These are phyloP conservation scores for Babjeviella inositovora DNA, from an alignment of 805 yeast species.

Conservation along the genomic window DNA sequence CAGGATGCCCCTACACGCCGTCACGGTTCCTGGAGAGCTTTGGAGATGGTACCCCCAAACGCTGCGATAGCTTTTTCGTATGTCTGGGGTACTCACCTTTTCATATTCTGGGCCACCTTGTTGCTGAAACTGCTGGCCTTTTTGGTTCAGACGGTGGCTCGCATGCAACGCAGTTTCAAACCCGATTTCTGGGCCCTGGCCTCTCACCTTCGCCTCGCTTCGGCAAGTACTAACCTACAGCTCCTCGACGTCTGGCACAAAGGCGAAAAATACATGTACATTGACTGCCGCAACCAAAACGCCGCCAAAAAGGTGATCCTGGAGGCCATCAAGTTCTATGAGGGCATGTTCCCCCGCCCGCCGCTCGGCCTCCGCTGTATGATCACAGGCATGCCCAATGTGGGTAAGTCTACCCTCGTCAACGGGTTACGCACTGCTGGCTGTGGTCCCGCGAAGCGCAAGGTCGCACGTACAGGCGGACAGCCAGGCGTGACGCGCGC, in stretches of 20 bases:
- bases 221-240: too few species aligned
- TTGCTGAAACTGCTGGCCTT: too few species aligned
- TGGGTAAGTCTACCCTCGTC: constrained; percentile 85
- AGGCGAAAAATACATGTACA: constrained; percentile 26
- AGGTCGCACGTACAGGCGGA: constrained; percentile 76
- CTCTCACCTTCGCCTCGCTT: too few species aligned
- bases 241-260: background rate
- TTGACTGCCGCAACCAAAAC: constrained; percentile 36
- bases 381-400: constrained; percentile 92
- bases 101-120: too few species aligned
- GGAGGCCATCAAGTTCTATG: constrained; percentile 25
- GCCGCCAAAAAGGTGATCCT: constrained; percentile 37
- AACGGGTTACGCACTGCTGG: constrained; percentile 47
- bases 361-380: constrained; percentile 70
- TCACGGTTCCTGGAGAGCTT: too few species aligned
- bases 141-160: too few species aligned
- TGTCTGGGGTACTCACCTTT: too few species aligned
- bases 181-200: too few species aligned
- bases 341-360: constrained; percentile 44
- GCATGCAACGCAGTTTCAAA: too few species aligned
- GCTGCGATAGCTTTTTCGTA: too few species aligned
- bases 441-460: constrained; percentile 16
- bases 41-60: too few species aligned
- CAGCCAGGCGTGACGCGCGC: constrained; percentile 82
- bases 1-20: too few species aligned